phyloP scores from a whole-genome alignment of 345 rosid species.

The Murraya paniculata region DNA sequence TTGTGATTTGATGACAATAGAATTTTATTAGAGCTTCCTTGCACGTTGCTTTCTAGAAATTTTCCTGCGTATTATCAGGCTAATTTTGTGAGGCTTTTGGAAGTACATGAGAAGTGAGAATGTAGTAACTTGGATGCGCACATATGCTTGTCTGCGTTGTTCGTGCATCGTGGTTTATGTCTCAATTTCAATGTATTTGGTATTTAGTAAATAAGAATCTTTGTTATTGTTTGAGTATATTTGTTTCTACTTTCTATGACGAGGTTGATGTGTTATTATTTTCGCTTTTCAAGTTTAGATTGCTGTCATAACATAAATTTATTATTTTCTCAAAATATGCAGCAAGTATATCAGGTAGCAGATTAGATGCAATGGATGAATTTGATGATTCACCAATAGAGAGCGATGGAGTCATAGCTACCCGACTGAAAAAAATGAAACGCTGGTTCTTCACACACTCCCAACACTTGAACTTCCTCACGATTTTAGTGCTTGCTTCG shows the following conservation, averaged over 20 bases:
- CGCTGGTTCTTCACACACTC: constrained; percentile 67
- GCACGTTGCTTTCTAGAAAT: background rate
- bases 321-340: constrained; percentile 18
- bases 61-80: background rate
- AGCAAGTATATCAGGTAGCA: constrained; percentile 77
- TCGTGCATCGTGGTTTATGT: background rate
- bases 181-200: background rate
- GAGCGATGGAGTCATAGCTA: constrained; percentile 58
- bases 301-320: background rate
- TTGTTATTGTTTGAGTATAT: background rate
- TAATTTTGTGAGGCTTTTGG: background rate
- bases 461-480: constrained; percentile 84
- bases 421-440: constrained; percentile 45
- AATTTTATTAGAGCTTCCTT: background rate
- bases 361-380: constrained; percentile 62
- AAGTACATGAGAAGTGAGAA: background rate
- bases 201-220: background rate
- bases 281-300: background rate
- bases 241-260: background rate
- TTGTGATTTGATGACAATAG: background rate
- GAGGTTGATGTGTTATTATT: background rate
- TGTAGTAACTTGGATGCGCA: background rate
- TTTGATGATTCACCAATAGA: constrained; percentile 62
- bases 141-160: background rate
- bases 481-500: constrained; percentile 93